phyloP scores from a whole-genome alignment of 129 eudicot species.

The Silybum marianum region DNA sequence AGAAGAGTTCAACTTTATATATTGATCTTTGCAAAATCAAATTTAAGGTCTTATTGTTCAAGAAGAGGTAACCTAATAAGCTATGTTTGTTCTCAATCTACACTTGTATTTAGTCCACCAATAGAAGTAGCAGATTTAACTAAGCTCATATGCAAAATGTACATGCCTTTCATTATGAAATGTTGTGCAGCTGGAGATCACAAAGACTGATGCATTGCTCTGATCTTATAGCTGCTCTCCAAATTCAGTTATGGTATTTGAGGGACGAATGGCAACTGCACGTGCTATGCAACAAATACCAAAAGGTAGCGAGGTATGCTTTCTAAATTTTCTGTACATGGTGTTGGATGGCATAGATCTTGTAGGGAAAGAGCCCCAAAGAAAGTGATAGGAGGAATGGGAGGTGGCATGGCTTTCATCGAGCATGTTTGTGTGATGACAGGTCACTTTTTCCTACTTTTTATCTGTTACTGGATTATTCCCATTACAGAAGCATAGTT shows the following conservation, averaged over 20 bases:
- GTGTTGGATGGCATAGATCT: background rate
- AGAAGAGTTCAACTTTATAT: too few relatives aligned
- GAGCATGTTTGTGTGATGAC: background rate
- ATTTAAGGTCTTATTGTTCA: too few relatives aligned
- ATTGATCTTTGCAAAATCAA: too few relatives aligned
- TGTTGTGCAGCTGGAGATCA: background rate
- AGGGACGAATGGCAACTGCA: constrained; percentile 79
- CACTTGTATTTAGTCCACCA: too few relatives aligned
- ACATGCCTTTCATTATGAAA: too few relatives aligned
- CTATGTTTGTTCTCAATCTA: too few relatives aligned
- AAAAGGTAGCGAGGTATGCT: constrained; percentile 86
- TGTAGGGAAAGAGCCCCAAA: background rate
- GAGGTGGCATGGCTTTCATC: too few relatives aligned
- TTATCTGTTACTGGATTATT: background rate
- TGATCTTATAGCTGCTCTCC: constrained; percentile 77
- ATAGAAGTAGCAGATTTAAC: too few relatives aligned
- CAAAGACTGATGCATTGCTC: constrained; percentile 22
- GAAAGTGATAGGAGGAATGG: background rate
- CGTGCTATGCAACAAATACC: constrained; percentile 84
- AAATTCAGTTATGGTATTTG: constrained; percentile 86
- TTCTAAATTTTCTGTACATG: background rate
- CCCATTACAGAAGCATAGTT: background rate
- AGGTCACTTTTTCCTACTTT: background rate
- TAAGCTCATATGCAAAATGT: too few relatives aligned
- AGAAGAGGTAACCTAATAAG: too few relatives aligned